phyloP scores from a whole-genome alignment of 177 flowering plant genomes.

The Vitis hybrid region DNA sequence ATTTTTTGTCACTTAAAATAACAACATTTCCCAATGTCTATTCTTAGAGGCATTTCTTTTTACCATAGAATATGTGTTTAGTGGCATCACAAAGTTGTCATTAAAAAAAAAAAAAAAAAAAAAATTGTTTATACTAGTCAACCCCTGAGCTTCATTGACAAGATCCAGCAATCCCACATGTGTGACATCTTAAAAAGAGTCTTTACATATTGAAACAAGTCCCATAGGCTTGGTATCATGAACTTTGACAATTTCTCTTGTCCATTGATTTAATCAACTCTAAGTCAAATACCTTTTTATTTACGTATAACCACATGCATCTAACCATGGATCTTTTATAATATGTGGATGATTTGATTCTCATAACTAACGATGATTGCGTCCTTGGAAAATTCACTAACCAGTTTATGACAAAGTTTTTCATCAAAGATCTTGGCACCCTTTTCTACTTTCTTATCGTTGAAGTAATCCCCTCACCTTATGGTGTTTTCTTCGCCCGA shows the following conservation, averaged over 20 bases:
- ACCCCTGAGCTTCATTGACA: constrained; percentile 2
- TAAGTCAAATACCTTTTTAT: neutral
- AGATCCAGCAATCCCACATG: neutral
- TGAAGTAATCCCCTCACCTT: neutral
- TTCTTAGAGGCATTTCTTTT: too few species aligned
- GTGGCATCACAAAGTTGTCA: neutral
- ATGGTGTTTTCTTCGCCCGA: neutral
- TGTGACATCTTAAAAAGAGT: neutral
- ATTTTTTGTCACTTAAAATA: too few species aligned
- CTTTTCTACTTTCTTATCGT: neutral
- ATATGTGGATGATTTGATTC: too few species aligned
- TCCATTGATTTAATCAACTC: neutral
- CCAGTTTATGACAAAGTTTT: too few species aligned
- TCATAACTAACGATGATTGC: too few species aligned
- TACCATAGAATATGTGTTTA: too few species aligned
- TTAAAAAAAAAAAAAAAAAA: neutral
- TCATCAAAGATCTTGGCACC: constrained; percentile 2
- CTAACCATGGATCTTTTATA: neutral
- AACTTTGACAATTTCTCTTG: neutral
- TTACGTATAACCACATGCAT: too few species aligned
- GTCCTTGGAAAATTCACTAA: too few species aligned
- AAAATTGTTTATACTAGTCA: neutral
- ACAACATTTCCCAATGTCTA: too few species aligned
- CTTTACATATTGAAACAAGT: neutral
- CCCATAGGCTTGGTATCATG: constrained; percentile 11